Evolutionary conservation across 2,329 filamentous ascomycete genomes (phyloP), one percentile per base, ranked within the genome.

Genomic region (Dactylellina leptospora): DNA sequence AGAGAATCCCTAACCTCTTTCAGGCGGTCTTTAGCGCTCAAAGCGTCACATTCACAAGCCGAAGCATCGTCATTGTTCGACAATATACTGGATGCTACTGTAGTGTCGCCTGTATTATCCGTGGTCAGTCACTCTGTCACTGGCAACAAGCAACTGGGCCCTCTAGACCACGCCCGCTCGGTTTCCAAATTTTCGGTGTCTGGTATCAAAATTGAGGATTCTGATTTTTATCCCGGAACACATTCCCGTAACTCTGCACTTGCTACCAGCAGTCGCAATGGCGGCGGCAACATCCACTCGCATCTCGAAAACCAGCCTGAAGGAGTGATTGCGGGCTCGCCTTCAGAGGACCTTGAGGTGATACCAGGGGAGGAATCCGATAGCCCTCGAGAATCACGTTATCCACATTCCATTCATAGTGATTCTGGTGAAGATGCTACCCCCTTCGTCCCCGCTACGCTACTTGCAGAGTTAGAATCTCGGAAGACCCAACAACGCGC

Each of bases 381-480:
- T 45, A 13, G 5, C n/a, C 25, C 51, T 30, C 68, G 68, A 36
- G 53, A 45, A 33, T 72, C 68, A 20, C 47, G 64, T 42, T 72
- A 72, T 40, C 68, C 68, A n/a, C 68, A 72, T 28, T 72, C 68
- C 4, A 54, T 11, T 13, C 54, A 59, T 23, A 56, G 61, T 13
- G 44, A 48, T 33, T 45, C 11, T 9, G 51, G 62, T 45, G 81
- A 83, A 28, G 64, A 36, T 2, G 16, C 42, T n/a, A 28, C 38
- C 10, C 45, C 16, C 20, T 72, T 72, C 18, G 53, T 88, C 2
- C 95, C 95, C 0, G 96, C 92, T 0, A 99, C 95, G 0, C 84
- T 99, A 0, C 85, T 99, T 22, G 95, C 95, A 0, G 95, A 99
- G 79, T 83, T 99, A 5, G 92, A 97, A 78, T 82, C 96, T 74